A percentile compares a stretch with the other conserved stretches of the same genome.
Conservation (phyloP, 2,329 filamentous ascomycete species). For the Dactylonectria macrodidyma region DNA sequence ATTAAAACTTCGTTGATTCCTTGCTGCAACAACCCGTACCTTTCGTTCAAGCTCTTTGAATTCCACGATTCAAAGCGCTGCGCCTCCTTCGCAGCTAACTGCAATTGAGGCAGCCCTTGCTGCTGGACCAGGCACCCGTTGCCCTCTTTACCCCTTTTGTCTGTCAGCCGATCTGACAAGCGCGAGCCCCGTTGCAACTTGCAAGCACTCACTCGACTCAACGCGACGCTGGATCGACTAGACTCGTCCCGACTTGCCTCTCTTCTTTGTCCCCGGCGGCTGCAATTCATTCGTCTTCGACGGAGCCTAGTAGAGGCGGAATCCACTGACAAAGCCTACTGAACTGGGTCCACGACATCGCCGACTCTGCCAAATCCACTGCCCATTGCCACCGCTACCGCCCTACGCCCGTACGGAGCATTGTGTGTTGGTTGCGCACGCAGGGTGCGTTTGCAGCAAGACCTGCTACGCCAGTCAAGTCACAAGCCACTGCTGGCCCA, state of each 20-base stretch:
- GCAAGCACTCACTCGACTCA: constrained; percentile 9
- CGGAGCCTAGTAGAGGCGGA: constrained; percentile 25
- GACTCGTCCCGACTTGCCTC: constrained; percentile 16
- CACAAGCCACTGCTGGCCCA: constrained; percentile 4
- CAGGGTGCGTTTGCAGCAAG: neutral
- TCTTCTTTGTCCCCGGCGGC: constrained; percentile 3
- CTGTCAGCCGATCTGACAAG: constrained; percentile 31
- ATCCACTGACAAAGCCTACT: no score
- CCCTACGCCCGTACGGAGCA: neutral
- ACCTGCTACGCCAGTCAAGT: neutral
- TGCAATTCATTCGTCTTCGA: constrained; percentile 23
- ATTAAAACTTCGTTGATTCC: constrained; percentile 9
- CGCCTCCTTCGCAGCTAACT: constrained; percentile 17
- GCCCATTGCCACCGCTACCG: neutral
- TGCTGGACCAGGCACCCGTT: constrained; percentile 44
- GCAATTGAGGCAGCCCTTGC: constrained; percentile 39
- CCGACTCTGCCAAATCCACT: constrained; percentile 13
- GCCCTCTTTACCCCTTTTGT: constrained; percentile 39
- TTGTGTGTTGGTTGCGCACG: neutral
- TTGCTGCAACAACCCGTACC: neutral
- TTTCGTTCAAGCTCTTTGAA: constrained; percentile 29
- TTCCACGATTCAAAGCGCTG: constrained; percentile 20
- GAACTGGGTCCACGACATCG: constrained; percentile 27
- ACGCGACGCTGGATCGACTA: constrained; percentile 5
- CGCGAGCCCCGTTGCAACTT: constrained; percentile 13